A percentile compares a stretch with the other conserved stretches of the same genome.
Conservation (phyloP, 441 rosid genomes). For the Erodium chrysanthum region DNA sequence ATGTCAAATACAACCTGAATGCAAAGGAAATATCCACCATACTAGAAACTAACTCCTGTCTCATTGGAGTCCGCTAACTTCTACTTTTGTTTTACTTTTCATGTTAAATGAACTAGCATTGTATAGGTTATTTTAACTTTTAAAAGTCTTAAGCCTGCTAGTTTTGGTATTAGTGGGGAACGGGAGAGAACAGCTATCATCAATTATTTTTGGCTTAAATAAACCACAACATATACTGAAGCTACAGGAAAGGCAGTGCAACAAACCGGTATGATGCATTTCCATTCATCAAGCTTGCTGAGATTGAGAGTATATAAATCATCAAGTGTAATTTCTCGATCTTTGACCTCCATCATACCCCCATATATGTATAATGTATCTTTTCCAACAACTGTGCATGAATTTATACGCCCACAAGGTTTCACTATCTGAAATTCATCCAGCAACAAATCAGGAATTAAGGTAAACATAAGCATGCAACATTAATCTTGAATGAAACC, state of each 20-base stretch:
- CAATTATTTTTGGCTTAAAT: neutral
- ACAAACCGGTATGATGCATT: constrained; percentile 91
- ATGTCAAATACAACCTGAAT: neutral
- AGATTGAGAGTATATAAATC: constrained; percentile 89
- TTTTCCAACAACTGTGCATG: constrained; percentile 84
- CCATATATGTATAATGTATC: constrained; percentile 85
- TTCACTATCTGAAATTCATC: constrained; percentile 53
- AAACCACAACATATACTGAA: neutral
- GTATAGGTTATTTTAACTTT: neutral
- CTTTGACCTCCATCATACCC: constrained; percentile 96
- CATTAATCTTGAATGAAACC: constrained; percentile 11
- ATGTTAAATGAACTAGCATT: neutral
- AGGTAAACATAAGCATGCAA: constrained; percentile 7
- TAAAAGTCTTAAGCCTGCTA: neutral
- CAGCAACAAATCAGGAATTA: constrained; percentile 14
- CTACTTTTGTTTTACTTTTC: neutral
- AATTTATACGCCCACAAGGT: constrained; percentile 94
- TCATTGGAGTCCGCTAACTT: neutral
- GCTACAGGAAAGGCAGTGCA: constrained; percentile 18
- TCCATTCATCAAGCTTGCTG: constrained; percentile 96
- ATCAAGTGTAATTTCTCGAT: constrained; percentile 78
- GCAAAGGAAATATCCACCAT: neutral
- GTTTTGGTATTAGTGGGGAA: neutral
- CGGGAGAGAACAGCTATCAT: neutral
- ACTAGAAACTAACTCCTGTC: neutral